Base-by-base conservation (phyloP, 1,139 yeast species). In the Geotrichum australiense region DNA sequence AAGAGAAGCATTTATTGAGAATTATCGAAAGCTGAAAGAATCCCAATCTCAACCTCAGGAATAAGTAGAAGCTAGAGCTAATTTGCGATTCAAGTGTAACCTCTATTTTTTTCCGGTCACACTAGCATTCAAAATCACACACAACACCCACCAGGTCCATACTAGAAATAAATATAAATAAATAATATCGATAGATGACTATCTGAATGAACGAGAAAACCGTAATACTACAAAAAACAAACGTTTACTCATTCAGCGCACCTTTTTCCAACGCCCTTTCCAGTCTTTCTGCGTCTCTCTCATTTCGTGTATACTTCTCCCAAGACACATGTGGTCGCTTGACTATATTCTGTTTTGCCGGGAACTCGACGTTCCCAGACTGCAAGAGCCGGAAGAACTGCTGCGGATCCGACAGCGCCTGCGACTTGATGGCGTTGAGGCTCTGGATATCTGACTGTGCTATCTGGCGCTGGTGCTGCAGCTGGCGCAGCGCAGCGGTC, bases 1-100 rank as follows among this genome's bases (percentile, higher is more conserved):
- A 48, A 55, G 70, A 16, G 54, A 58, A 22, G 51, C 54, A 41
- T 55, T 66, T 35, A 64, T 66, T 36, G 59, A 55, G 7, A 52
- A 54, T 29, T 64, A 63, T 46, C 46, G 67, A 34, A 52, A 50
- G 18, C 49, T 57, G 46, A 52, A 53, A 48, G 60, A 58, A 56
- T 41, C 46, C 49, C 29, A 39, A 30, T 2, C 23, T 31, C 21
- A 18, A n/a, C 21, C 10, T 31, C 19, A 16, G 16, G 30, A 27
- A 10, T 27, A 27, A 27, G 12, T n/a, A 2, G 3, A 14, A 6
- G 28, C 18, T n/a, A n/a, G n/a, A n/a, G n/a, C n/a, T n/a, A n/a
- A n/a, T n/a, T n/a, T n/a, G n/a, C n/a, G n/a, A n/a, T n/a, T n/a
- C n/a, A n/a, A n/a, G n/a, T n/a, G n/a, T n/a, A n/a, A n/a, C n/a